These are phyloP conservation scores for Dalbergia cochinchinensis DNA, from an alignment of 306 rosid genomes.

Conservation along the genomic window DNA sequence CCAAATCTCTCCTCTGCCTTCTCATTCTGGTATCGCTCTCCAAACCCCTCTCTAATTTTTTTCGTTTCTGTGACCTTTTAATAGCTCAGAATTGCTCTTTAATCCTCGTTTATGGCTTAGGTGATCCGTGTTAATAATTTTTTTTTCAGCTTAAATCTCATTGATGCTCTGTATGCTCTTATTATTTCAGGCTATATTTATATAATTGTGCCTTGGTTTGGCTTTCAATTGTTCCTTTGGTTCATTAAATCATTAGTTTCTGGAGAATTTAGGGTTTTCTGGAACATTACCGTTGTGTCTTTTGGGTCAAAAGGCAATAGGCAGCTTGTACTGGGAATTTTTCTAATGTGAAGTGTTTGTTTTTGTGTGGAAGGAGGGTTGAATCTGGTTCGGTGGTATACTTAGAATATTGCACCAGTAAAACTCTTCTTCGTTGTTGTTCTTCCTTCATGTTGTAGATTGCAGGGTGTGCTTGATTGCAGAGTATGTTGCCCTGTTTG, in stretches of 20 bases:
- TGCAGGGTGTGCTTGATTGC: constrained; percentile 4
- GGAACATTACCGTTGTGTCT: not conserved
- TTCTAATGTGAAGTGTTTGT: not conserved
- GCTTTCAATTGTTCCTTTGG: not conserved
- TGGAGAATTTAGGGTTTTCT: constrained; percentile 16
- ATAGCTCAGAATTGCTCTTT: not conserved
- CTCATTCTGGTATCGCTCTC: constrained; percentile 57
- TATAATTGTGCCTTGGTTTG: not conserved
- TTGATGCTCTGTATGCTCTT: not conserved
- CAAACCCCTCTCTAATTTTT: too few species aligned
- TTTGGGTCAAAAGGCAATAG: constrained; percentile 16
- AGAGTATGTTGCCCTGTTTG: not conserved
- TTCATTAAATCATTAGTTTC: not conserved
- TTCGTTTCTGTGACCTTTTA: not conserved
- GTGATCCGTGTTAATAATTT: not conserved
- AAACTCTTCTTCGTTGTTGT: not conserved
- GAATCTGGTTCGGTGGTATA: constrained; percentile 15
- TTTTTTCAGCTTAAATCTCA: constrained; percentile 2
- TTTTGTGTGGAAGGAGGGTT: not conserved
- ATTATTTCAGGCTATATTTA: not conserved
- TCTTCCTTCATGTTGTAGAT: constrained; percentile 24
- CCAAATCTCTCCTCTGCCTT: constrained; percentile 61
- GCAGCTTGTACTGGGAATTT: not conserved
- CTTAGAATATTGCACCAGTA: constrained; percentile 1
- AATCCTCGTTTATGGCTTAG: not conserved